Percentiles rank a stretch among this genome's conserved stretches.
Conservation (phyloP, 345 rosid species). For the Combretum micranthum region DNA sequence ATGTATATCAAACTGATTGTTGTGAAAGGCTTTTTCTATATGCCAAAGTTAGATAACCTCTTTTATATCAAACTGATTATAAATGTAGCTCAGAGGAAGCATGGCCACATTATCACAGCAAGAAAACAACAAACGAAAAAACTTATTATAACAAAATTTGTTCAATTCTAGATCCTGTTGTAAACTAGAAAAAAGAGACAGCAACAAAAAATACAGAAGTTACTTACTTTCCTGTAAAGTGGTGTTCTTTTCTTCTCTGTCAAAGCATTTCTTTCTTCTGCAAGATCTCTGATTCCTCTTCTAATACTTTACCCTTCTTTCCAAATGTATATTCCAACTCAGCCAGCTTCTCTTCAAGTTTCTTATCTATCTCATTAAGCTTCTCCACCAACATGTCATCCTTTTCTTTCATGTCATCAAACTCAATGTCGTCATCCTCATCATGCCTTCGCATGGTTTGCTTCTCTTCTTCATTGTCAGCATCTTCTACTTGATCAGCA, state of each 20-base stretch:
- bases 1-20: too few species aligned
- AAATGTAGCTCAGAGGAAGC: too few species aligned
- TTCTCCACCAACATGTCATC: slow-evolving; percentile 68
- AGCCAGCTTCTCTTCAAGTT: slow-evolving; percentile 76
- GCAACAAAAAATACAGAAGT: slow-evolving; percentile 2
- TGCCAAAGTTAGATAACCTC: too few species aligned
- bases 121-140: not conserved
- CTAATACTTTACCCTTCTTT: slow-evolving; percentile 78
- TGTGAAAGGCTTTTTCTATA: too few species aligned
- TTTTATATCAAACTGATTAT: too few species aligned
- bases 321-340: slow-evolving; percentile 90
- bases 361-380: slow-evolving; percentile 73
- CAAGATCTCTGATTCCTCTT: slow-evolving; percentile 90
- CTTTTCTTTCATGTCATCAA: slow-evolving; percentile 91
- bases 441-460: slow-evolving; percentile 19
- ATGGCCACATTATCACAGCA: too few species aligned
- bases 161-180: too few species aligned
- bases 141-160: not conserved
- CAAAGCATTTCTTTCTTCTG: slow-evolving; percentile 90
- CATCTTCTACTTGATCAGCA: slow-evolving; percentile 19
- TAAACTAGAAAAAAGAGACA: too few species aligned
- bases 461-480: slow-evolving; percentile 35
- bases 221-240: slow-evolving; percentile 67
- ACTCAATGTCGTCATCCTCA: slow-evolving; percentile 63
- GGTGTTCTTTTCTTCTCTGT: slow-evolving; percentile 83